Conservation (phyloP, 768 basidiomycete species). For the Rhizopogon rudus region DNA sequence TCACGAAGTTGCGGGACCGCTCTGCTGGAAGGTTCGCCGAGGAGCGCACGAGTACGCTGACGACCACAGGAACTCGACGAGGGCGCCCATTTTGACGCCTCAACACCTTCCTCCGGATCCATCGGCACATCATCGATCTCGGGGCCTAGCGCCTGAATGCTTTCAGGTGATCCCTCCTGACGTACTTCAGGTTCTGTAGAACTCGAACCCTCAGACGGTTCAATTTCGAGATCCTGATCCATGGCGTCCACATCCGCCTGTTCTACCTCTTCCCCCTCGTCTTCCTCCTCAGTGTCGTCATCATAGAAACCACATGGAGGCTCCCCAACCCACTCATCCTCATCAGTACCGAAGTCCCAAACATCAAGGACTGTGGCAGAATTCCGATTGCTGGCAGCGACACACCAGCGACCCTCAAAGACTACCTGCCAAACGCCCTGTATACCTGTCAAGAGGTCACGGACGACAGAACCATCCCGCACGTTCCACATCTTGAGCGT, state of each 20-base stretch:
- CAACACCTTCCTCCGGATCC: conserved; percentile 23
- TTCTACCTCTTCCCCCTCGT: conserved; percentile 39
- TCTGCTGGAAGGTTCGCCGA: conserved; percentile 20
- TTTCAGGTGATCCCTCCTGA: conserved; percentile 22
- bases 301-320: conserved; percentile 73
- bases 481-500: conserved; percentile 99
- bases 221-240: conserved; percentile 55
- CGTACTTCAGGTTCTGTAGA: conserved; percentile 22
- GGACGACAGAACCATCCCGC: conserved; percentile 75
- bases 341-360: conserved; percentile 81
- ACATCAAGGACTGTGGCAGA: conserved; percentile 80
- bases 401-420: conserved; percentile 91
- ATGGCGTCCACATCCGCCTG: conserved; percentile 64
- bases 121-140: conserved; percentile 29
- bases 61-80: conserved; percentile 13
- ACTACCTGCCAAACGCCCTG: conserved; percentile 98
- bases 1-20: conserved; percentile 20
- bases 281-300: conserved; percentile 49
- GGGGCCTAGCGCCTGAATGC: conserved; percentile 20
- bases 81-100: conserved; percentile 25
- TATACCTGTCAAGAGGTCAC: conserved; percentile 87
- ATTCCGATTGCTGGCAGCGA: conserved; percentile 85
- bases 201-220: conserved; percentile 27
- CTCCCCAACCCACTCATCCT: conserved; percentile 79
- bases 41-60: conserved; percentile 12